A percentile compares a stretch with the other conserved stretches of the same genome.
Evolutionary conservation across 106 monocot species (phyloP).

Genomic region (Acanthochlamys bracteata): DNA sequence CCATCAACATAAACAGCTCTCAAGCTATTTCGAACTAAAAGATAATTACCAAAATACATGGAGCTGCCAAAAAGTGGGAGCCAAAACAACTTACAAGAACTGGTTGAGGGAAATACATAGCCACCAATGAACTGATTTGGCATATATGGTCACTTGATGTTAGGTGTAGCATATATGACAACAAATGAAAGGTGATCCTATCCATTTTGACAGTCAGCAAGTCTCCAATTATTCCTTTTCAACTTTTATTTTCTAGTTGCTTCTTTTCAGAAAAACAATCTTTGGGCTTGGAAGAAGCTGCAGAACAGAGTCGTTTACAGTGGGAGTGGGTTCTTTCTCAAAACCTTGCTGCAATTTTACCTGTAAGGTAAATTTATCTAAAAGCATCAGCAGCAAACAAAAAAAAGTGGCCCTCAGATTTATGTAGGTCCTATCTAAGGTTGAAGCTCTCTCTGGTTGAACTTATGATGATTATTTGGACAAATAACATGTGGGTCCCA

Average conservation of each 20-base stretch:
- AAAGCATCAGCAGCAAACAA: conserved; percentile 1
- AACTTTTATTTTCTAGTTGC: neutral
- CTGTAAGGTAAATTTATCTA: conserved; percentile 16
- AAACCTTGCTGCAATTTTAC: conserved; percentile 25
- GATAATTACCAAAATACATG: conserved; percentile 7
- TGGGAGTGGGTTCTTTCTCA: conserved; percentile 3
- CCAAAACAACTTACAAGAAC: conserved; percentile 23
- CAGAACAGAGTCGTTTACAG: conserved; percentile 9
- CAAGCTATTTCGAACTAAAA: conserved; percentile 15
- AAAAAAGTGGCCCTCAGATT: no score
- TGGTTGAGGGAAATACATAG: no score
- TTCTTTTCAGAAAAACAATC: conserved; percentile 34
- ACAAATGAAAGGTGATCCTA: no score
- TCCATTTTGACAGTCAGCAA: no score
- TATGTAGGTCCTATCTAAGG: no score
- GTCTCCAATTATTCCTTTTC: no score
- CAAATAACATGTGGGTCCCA: no score
- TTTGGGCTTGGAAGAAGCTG: conserved; percentile 26
- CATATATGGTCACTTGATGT: no score
- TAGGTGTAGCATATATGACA: no score
- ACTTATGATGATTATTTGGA: no score
- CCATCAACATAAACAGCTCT: conserved; percentile 34
- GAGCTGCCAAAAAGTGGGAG: conserved; percentile 46
- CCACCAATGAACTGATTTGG: no score
- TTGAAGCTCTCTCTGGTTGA: no score